Base-by-base conservation (phyloP, 1,284 basidiomycete species). In the Rhodotorula sp. region DNA sequence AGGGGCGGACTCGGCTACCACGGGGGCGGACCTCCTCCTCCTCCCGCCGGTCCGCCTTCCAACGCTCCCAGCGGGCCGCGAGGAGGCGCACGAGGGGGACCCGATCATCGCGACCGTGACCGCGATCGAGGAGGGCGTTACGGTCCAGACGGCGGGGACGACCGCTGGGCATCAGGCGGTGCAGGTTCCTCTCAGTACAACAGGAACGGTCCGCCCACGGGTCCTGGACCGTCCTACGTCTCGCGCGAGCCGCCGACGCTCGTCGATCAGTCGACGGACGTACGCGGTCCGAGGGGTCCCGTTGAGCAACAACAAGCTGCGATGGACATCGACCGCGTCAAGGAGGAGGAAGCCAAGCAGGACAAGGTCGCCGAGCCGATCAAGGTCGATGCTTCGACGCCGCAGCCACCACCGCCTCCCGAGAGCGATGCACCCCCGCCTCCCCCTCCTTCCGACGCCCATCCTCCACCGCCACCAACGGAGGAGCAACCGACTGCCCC, bases 391-490 rank as follows among this genome's bases (percentile, higher is more conserved):
- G 57, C 65, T 39, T 62, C 65, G 10, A 52, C 66, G n/a, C 60
- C 66, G 29, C 62, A n/a, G 49, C 49, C 58, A 4, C 60, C 47
- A 5, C n/a, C 86, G 3, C 80, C 84, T 5, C 47, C 66, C 2
- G 14, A 18, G 79, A 83, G 31, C 82, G 84, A 43, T 3, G 51
- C 31, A 20, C 43, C 10, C 78, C 84, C 61, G 43, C 61, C 58
- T 52, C 82, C 83, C 14, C 83, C 82, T 6, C 82, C 85, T 43
- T 90, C 87, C 77, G 67, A 64, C 15, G 86, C 87, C 6, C 89
- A 90, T 0, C 87, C 89, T 84, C 94, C 20, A 84, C 84, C 0
- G 89, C 90, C 0, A 89, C 94, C 76, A 88, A 91, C 18, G 15
- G 26, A 26, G 4, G 18, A 56, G 26, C 91, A 91, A 46, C 47